Percentiles rank a stretch among this genome's conserved stretches.
These are phyloP conservation scores for Phanerodontia chrysosporium DNA, from an alignment of 768 basidiomycete species.

Conservation along the genomic window DNA sequence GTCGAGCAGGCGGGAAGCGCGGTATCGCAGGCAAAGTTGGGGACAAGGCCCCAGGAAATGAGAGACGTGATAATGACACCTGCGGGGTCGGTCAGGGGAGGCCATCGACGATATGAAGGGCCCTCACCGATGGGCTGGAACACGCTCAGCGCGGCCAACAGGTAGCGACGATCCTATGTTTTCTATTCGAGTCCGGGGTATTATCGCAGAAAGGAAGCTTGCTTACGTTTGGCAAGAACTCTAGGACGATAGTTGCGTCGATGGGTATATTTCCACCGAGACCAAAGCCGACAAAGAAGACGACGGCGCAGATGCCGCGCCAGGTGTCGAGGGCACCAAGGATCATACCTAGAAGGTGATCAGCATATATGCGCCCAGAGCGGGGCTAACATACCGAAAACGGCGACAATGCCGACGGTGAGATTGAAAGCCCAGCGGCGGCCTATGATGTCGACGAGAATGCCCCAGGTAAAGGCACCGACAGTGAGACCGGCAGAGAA, in stretches of 20 bases:
- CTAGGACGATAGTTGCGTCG: constrained; percentile 18
- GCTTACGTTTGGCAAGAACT: constrained; percentile 8
- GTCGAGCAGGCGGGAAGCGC: constrained; percentile 6
- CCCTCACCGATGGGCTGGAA: constrained; percentile 18
- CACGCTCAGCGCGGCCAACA: constrained; percentile 6
- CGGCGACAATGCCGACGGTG: constrained; percentile 34
- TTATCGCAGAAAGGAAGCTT: neutral
- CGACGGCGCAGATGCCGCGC: constrained; percentile 31
- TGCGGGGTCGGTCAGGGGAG: constrained; percentile 2
- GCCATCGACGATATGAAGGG: constrained; percentile 40
- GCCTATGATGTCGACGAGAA: constrained; percentile 46
- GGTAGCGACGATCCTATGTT: constrained; percentile 4
- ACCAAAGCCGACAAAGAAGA: constrained; percentile 46
- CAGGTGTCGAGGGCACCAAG: constrained; percentile 44
- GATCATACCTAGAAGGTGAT: constrained; percentile 30
- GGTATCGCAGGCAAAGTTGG: neutral
- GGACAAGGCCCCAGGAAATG: neutral
- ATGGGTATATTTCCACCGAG: constrained; percentile 47
- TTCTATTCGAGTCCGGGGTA: neutral
- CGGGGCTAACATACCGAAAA: too few species aligned
- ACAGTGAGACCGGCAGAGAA: constrained; percentile 46
- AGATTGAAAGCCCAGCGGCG: constrained; percentile 42
- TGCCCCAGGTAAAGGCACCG: constrained; percentile 46
- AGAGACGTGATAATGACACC: constrained; percentile 4
- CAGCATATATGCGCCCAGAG: too few species aligned